A percentile compares a stretch with the other conserved stretches of the same genome.
Conservation (phyloP, 495 filamentous ascomycete species). For the Podospora conica region DNA sequence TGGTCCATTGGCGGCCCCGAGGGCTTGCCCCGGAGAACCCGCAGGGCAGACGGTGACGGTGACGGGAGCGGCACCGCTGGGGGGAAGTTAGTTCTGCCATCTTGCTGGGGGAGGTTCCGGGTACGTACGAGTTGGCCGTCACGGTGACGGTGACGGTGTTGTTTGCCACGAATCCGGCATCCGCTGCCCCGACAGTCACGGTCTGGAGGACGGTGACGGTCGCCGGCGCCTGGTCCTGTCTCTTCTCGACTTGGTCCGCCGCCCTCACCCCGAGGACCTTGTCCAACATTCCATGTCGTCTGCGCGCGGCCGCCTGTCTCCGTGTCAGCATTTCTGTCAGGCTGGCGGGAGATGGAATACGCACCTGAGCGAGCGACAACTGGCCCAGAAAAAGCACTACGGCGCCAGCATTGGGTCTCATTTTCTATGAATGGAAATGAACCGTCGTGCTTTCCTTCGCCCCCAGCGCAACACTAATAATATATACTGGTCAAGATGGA, state of each 20-base stretch:
- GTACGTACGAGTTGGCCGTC: background rate
- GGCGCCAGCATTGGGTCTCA: constrained; percentile 31
- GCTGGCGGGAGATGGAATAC: constrained; percentile 4
- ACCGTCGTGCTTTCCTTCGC: constrained; percentile 10
- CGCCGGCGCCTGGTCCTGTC: constrained; percentile 14
- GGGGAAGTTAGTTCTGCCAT: background rate
- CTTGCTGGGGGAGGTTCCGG: background rate
- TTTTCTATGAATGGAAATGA: constrained; percentile 25
- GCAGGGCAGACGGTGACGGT: constrained; percentile 36
- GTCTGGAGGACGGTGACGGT: constrained; percentile 35
- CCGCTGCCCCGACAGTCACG: constrained; percentile 27
- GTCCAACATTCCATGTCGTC: constrained; percentile 27
- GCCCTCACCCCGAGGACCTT: constrained; percentile 22
- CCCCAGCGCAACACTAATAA: background rate
- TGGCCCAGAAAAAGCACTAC: constrained; percentile 32
- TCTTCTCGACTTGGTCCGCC: constrained; percentile 12
- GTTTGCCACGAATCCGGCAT: constrained; percentile 16
- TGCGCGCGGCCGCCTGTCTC: constrained; percentile 33
- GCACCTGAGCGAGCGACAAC: constrained; percentile 37
- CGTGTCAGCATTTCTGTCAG: background rate
- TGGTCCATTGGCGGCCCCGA: constrained; percentile 8
- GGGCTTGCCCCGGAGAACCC: constrained; percentile 13
- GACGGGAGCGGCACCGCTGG: constrained; percentile 22
- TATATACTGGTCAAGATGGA: constrained; percentile 11
- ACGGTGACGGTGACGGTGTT: constrained; percentile 31